Conservation (phyloP, 768 basidiomycete genomes). For the Thelephora ganbajun region DNA sequence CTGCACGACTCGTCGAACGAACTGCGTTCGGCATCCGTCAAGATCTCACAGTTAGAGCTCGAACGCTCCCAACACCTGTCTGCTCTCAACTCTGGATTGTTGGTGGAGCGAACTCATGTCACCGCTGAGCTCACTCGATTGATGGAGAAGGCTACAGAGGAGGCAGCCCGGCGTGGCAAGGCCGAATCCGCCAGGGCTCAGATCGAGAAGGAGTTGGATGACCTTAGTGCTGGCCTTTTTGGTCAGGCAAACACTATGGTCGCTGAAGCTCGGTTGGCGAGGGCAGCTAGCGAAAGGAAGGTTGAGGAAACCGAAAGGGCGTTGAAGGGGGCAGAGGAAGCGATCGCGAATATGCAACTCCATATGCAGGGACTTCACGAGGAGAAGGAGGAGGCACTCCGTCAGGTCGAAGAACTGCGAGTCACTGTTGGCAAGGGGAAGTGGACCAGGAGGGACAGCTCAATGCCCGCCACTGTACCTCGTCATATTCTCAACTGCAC, state of each 20-base stretch:
- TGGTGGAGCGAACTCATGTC: slow-evolving; percentile 87
- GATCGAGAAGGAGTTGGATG: slow-evolving; percentile 91
- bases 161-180: slow-evolving; percentile 80
- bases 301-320: slow-evolving; percentile 66
- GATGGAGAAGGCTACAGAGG: slow-evolving; percentile 92
- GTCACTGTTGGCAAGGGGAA: slow-evolving; percentile 54
- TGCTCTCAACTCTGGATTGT: slow-evolving; percentile 77
- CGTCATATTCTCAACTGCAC: slow-evolving; percentile 51
- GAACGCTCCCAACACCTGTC: slow-evolving; percentile 82
- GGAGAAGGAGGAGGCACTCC: slow-evolving; percentile 52
- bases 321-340: slow-evolving; percentile 74
- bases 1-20: slow-evolving; percentile 54
- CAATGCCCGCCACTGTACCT: slow-evolving; percentile 10
- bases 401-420: slow-evolving; percentile 33
- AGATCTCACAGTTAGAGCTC: slow-evolving; percentile 67
- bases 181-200: slow-evolving; percentile 70
- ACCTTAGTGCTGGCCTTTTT: slow-evolving; percentile 83
- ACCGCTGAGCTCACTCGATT: slow-evolving; percentile 83
- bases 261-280: slow-evolving; percentile 68
- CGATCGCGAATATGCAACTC: slow-evolving; percentile 68
- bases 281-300: slow-evolving; percentile 59
- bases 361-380: slow-evolving; percentile 67
- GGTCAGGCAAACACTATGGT: slow-evolving; percentile 96
- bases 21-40: slow-evolving; percentile 44
- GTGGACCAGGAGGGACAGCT: slow-evolving; percentile 35